A percentile compares a stretch with the other conserved stretches of the same genome.
These are phyloP conservation scores for Aspergillus mulundensis DNA, from an alignment of 495 filamentous ascomycete genomes.

Conservation along the genomic window DNA sequence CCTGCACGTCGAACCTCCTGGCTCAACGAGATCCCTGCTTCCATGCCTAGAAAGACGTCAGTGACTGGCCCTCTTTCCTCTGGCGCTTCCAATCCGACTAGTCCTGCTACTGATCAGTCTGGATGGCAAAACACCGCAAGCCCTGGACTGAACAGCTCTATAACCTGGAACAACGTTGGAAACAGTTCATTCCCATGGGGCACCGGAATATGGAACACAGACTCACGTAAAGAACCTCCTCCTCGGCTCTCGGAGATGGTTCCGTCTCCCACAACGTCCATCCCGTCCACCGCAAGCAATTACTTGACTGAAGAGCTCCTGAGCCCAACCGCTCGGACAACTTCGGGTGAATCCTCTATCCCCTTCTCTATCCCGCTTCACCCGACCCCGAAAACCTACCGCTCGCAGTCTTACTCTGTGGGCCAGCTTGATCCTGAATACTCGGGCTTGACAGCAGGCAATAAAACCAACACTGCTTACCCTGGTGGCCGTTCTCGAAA, in stretches of 20 bases:
- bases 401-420: constrained; percentile 95
- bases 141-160: constrained; percentile 44
- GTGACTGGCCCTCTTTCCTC: constrained; percentile 64
- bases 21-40: constrained; percentile 49
- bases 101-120: constrained; percentile 64
- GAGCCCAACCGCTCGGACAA: constrained; percentile 52
- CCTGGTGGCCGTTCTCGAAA: constrained; percentile 41
- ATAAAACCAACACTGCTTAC: constrained; percentile 40
- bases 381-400: constrained; percentile 86
- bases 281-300: constrained; percentile 44
- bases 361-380: constrained; percentile 89
- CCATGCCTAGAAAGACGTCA: constrained; percentile 46
- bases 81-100: constrained; percentile 69
- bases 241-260: constrained; percentile 69
- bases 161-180: constrained; percentile 56
- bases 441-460: constrained; percentile 34
- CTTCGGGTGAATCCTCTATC: constrained; percentile 58
- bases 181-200: constrained; percentile 65
- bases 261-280: constrained; percentile 68
- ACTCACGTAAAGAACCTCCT: constrained; percentile 70
- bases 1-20: constrained; percentile 50
- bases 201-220: constrained; percentile 71
- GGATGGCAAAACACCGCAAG: constrained; percentile 57
- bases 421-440: constrained; percentile 80
- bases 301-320: constrained; percentile 46